Base-by-base conservation (phyloP, 768 basidiomycete species). In the Hygrocybe coccinea region DNA sequence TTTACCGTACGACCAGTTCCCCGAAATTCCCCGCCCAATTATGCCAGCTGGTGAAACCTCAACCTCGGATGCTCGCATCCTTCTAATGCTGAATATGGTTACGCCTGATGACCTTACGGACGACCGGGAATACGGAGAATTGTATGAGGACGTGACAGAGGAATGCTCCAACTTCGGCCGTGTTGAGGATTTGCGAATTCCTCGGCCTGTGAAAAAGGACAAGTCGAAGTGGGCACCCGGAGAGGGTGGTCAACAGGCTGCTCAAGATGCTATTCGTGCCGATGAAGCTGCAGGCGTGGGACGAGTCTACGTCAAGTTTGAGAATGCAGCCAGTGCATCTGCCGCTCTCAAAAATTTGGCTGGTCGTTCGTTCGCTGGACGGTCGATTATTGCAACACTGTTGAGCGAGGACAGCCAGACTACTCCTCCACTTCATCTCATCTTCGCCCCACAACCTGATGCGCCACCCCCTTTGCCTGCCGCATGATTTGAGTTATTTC, bases 11-110 rank as follows among this genome's bases (percentile, higher is more conserved):
- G 89, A 90, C 52, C 82, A 83, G 61, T 89, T 86, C 76, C 85
- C 87, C 35, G 87, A 87, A 68, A 87, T 92, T 41, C 91, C 91
- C 45, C 81, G 87, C 39, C 91, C 91, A 11, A 91, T 92, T 67
- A 84, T 93, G 82, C 91, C 91, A 54, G 89, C 89, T 7, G 86
- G 86, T 52, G 88, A 89, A 65, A 74, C 73, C 50, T 76, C 78
- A 53, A 75, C 71, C 36, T 62, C 71, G 10, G 82, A 87, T 52
- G 81, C 91, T 24, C 85, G 91, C 36, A 94, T 97, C 65, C 80
- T 99, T 63, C 87, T 98, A 68, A 89, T 99, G 87, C 75, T 99
- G 65, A 99, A 98, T 80, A 99, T 99, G 97, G 93, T 99, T 60
- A 90, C 89, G 0, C 69, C 90, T 1, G 97, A 99, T 44, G 97